phyloP scores from a whole-genome alignment of 176 grass and related monocot species.

The Phyllostachys edulis region DNA sequence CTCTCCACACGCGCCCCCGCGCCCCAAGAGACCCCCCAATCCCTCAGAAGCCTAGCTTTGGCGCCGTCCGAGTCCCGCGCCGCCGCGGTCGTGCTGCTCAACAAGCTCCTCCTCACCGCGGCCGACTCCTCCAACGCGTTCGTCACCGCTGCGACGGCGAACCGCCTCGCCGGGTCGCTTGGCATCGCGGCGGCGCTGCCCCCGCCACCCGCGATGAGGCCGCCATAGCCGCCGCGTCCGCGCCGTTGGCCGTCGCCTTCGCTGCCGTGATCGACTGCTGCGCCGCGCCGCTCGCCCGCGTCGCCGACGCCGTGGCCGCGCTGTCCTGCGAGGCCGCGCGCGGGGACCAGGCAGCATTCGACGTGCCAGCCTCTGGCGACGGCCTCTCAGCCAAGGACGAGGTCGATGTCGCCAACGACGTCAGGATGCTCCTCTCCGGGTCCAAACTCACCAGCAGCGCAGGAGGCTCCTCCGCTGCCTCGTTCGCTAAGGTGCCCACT shows the following conservation, averaged over 20 bases:
- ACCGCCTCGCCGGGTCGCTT: slow-evolving; percentile 35
- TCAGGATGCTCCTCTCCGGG: slow-evolving; percentile 72
- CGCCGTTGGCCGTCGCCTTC: slow-evolving; percentile 45
- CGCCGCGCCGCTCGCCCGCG: slow-evolving; percentile 54
- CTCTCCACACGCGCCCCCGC: slow-evolving; percentile 45
- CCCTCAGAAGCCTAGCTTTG: slow-evolving; percentile 18
- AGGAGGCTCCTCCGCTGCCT: slow-evolving; percentile 9
- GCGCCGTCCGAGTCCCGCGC: slow-evolving; percentile 51
- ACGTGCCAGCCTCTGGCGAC: slow-evolving; percentile 69
- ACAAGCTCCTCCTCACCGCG: slow-evolving; percentile 74
- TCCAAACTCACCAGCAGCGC: slow-evolving; percentile 62
- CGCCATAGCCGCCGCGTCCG: slow-evolving; percentile 52
- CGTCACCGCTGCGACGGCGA: slow-evolving; percentile 46
- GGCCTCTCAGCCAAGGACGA: slow-evolving; percentile 85
- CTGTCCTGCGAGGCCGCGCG: slow-evolving; percentile 78
- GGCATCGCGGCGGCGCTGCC: slow-evolving; percentile 47
- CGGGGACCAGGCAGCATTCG: slow-evolving; percentile 60
- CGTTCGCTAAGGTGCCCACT: slow-evolving; percentile 64
- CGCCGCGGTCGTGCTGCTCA: slow-evolving; percentile 63
- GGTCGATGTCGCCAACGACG: slow-evolving; percentile 71
- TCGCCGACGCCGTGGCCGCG: slow-evolving; percentile 80
- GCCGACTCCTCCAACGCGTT: slow-evolving; percentile 38
- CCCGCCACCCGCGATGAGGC: slow-evolving; percentile 56
- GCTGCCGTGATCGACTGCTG: slow-evolving; percentile 80
- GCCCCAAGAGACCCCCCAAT: slow-evolving; percentile 30